Evolutionary conservation across 176 grass and related monocot species (phyloP), one percentile per base, ranked within the genome.

Genomic region (Coix lacrymajobi): DNA sequence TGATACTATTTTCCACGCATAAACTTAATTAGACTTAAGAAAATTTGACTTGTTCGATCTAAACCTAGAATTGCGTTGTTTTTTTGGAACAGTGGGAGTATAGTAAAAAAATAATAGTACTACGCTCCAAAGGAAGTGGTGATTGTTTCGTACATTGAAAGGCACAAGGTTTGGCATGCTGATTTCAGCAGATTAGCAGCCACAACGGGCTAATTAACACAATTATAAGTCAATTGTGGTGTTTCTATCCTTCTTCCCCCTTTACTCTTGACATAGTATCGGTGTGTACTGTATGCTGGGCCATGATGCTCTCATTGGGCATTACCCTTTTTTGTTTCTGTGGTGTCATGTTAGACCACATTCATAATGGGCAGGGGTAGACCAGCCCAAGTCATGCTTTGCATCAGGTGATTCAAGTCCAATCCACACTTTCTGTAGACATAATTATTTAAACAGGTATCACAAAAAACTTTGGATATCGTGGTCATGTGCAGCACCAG

Each of bases 131-230:
- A 81, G 19, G 14, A 36, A 61, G 62, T 11, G 25, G 41, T 76
- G 38, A 80, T 73, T 73, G 56, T 65, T 56, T 9, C 36, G 14
- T 79, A 71, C n/a, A 68, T 67, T 60, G 36, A 17, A 32, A 16
- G 36, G 12, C 46, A 15, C 43, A 72, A 73, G 57, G 61, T 58
- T 84, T 39, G 39, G 81, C 76, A 73, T 25, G 39, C 69, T 76
- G 48, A 66, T 58, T 13, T 79, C 63, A 75, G 34, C 30, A 32
- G 39, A 11, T 44, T 75, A 68, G 54, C 64, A 37, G 28, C 20
- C 34, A 65, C 3, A 13, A 48, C 37, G 63, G 44, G 29, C 19
- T 22, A 62, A 13, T 71, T 22, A 24, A 40, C 20, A 63, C 28
- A 63, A 83, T 4, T 48, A 76, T 16, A 38, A 28, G 29, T 30